These are phyloP conservation scores for Oidiodendron maius DNA, from an alignment of 495 filamentous ascomycete genomes.

Conservation along the genomic window DNA sequence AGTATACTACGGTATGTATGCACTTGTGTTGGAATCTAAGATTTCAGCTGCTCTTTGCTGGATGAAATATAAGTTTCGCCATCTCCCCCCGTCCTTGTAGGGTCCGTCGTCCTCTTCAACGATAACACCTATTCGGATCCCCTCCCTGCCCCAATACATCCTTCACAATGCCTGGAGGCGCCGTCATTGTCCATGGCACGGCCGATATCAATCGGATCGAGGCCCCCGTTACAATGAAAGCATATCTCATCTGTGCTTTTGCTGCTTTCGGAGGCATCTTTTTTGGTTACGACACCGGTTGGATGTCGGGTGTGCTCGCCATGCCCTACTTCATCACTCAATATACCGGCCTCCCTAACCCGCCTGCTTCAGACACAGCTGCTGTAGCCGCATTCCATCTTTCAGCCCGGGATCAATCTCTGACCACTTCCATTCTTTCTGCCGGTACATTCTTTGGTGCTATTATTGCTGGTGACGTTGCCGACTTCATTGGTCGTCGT, in stretches of 20 bases:
- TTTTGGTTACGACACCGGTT: conserved; percentile 61
- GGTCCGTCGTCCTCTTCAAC: too few species aligned
- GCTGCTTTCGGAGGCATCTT: conserved; percentile 64
- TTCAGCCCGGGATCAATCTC: conserved; percentile 54
- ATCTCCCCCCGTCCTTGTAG: too few species aligned
- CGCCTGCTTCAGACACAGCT: conserved; percentile 1
- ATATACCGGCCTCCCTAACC: conserved; percentile 16
- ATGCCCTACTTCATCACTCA: conserved; percentile 70
- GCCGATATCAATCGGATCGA: conserved; percentile 47
- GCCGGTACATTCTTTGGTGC: conserved; percentile 86
- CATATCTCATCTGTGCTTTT: conserved; percentile 63
- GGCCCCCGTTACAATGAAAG: conserved; percentile 56
- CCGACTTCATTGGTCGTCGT: conserved; percentile 70
- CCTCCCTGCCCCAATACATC: too few species aligned
- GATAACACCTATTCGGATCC: too few species aligned
- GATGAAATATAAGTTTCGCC: too few species aligned
- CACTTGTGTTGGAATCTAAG: too few species aligned
- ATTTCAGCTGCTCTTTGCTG: too few species aligned
- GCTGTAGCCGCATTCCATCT: conserved; percentile 26
- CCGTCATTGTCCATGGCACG: too few species aligned
- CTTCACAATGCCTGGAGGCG: too few species aligned
- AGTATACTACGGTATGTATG: too few species aligned
- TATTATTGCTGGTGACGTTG: conserved; percentile 60
- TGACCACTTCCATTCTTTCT: conserved; percentile 78
- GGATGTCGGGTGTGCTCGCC: conserved; percentile 34